phyloP scores from a whole-genome alignment of 257 asterid genomes.

The Solanum chaucha region DNA sequence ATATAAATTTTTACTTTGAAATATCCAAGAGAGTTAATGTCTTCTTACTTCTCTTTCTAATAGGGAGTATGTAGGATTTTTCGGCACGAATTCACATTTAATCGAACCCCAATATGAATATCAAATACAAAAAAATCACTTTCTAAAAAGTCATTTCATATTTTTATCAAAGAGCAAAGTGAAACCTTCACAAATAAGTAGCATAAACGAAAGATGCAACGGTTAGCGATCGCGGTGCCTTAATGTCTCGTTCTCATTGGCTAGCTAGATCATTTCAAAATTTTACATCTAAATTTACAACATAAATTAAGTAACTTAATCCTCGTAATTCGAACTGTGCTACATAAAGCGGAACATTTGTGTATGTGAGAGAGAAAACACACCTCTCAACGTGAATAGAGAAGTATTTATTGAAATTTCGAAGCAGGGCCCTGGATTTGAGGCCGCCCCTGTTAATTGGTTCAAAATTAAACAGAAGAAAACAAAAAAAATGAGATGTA shows the following conservation, averaged over 20 bases:
- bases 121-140: neutral
- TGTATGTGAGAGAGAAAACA: neutral
- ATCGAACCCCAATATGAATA: too few species aligned
- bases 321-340: neutral
- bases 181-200: too few species aligned
- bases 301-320: neutral
- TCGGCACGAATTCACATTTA: accelerated
- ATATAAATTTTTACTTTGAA: too few species aligned
- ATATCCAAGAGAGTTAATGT: neutral
- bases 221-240: neutral
- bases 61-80: neutral
- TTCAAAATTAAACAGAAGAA: neutral
- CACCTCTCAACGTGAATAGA: conserved; percentile 27
- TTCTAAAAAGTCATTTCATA: neutral
- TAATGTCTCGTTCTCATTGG: neutral
- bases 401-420: conserved; percentile 10
- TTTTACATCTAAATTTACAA: too few species aligned
- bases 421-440: conserved; percentile 4
- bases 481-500: neutral
- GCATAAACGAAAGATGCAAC: too few species aligned
- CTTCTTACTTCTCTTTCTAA: neutral
- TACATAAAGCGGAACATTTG: neutral
- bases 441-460: conserved; percentile 11
- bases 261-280: neutral
- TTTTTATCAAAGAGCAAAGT: neutral